These are phyloP conservation scores for Ustilago sp. DNA, from an alignment of 1,284 basidiomycete genomes.

Conservation along the genomic window DNA sequence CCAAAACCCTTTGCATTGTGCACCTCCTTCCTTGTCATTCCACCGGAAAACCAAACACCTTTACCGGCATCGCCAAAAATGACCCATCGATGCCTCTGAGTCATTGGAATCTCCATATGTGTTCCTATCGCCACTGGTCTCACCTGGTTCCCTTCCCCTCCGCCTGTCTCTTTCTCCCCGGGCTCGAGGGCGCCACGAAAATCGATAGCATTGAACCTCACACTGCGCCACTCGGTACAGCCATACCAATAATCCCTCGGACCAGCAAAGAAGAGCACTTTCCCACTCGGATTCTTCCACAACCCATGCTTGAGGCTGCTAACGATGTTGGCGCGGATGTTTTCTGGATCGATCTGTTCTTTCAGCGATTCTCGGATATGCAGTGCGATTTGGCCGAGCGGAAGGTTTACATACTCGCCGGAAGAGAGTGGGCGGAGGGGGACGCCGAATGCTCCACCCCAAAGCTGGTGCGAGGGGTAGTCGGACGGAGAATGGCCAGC, in stretches of 20 bases:
- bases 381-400: conserved; percentile 23
- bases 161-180: not conserved
- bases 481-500: conserved; percentile 7
- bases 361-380: conserved; percentile 20
- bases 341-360: conserved; percentile 14
- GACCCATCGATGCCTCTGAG: conserved; percentile 25
- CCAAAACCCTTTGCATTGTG: conserved; percentile 17
- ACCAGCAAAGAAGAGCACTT: conserved; percentile 20
- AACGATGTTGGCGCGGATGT: conserved; percentile 17
- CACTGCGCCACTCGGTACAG: conserved; percentile 28
- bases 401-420: conserved; percentile 10
- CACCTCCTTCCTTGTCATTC: conserved; percentile 21
- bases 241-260: conserved; percentile 19
- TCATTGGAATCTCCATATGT: conserved; percentile 25
- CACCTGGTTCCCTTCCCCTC: not conserved
- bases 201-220: conserved; percentile 19
- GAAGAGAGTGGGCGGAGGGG: conserved; percentile 11
- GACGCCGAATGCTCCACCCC: conserved; percentile 29
- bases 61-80: conserved; percentile 23
- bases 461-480: conserved; percentile 24
- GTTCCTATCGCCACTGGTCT: conserved; percentile 22
- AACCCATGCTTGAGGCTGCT: conserved; percentile 4
- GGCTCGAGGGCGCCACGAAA: conserved; percentile 4
- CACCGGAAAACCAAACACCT: conserved; percentile 29
- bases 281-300: conserved; percentile 19